These are phyloP conservation scores for Haplosporangium sp. DNA, from an alignment of 371 early-diverging fungal genomes.

Conservation along the genomic window DNA sequence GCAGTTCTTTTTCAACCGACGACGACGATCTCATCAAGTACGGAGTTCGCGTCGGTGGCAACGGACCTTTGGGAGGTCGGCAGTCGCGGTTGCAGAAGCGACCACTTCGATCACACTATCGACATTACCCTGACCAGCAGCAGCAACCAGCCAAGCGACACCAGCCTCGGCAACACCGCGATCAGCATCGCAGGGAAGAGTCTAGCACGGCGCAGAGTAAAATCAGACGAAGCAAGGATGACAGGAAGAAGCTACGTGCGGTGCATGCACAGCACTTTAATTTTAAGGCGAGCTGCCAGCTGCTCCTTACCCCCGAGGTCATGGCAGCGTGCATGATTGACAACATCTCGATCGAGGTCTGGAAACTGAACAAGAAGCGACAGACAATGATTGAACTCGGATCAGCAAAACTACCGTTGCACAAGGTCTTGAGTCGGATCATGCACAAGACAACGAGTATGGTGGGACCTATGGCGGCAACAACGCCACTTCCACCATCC, in stretches of 20 bases:
- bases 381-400: slow-evolving; percentile 51
- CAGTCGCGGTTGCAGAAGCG: slow-evolving; percentile 33
- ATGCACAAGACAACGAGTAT: slow-evolving; percentile 29
- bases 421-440: slow-evolving; percentile 42
- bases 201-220: background rate
- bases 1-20: slow-evolving; percentile 4
- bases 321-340: slow-evolving; percentile 52
- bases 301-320: slow-evolving; percentile 48
- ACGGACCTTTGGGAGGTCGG: slow-evolving; percentile 21
- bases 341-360: slow-evolving; percentile 51
- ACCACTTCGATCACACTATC: slow-evolving; percentile 8
- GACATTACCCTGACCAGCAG: slow-evolving; percentile 2
- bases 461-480: background rate
- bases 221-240: background rate
- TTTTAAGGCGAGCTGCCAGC: slow-evolving; percentile 30
- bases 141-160: slow-evolving; percentile 13
- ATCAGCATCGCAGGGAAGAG: background rate
- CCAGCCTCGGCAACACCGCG: slow-evolving; percentile 6
- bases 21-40: slow-evolving; percentile 8
- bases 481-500: background rate
- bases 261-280: slow-evolving; percentile 48
- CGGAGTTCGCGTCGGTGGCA: background rate
- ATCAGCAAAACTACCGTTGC: slow-evolving; percentile 43
- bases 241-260: background rate
- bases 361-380: slow-evolving; percentile 49